A percentile compares a stretch with the other conserved stretches of the same genome.
Evolutionary conservation across 306 rosid species (phyloP).

Genomic region (Acacia acuminata): DNA sequence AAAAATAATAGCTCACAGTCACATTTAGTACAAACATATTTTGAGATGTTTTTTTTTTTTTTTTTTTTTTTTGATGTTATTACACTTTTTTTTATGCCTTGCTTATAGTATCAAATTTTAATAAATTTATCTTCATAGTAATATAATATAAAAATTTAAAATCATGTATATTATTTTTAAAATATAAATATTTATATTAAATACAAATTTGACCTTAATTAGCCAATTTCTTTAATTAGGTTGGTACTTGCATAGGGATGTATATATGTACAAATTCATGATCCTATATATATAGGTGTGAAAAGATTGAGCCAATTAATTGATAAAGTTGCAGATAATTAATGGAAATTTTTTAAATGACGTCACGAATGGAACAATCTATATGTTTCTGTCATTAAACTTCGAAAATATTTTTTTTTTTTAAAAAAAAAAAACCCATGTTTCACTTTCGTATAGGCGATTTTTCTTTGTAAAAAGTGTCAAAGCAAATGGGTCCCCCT

Average conservation of each 20-base stretch:
- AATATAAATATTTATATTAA: neutral
- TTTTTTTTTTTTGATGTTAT: neutral
- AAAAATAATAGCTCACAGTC: too few relatives aligned
- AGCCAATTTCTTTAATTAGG: neutral
- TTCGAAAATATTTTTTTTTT: too few relatives aligned
- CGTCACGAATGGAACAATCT: neutral
- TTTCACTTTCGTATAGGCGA: too few relatives aligned
- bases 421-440: too few relatives aligned
- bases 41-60: neutral
- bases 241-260: neutral
- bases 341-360: neutral
- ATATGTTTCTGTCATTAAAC: neutral
- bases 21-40: too few relatives aligned
- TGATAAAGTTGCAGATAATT: neutral
- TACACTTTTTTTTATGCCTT: neutral
- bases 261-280: neutral
- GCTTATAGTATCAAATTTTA: too few relatives aligned
- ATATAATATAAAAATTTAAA: too few relatives aligned
- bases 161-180: too few relatives aligned
- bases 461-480: neutral
- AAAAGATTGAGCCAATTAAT: neutral
- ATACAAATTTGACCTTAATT: neutral
- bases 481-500: neutral
- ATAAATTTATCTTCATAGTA: too few relatives aligned
- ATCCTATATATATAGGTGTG: neutral